Evolutionary conservation across 805 yeast genomes (phyloP).

Genomic region (Priceomyces haplophilus): DNA sequence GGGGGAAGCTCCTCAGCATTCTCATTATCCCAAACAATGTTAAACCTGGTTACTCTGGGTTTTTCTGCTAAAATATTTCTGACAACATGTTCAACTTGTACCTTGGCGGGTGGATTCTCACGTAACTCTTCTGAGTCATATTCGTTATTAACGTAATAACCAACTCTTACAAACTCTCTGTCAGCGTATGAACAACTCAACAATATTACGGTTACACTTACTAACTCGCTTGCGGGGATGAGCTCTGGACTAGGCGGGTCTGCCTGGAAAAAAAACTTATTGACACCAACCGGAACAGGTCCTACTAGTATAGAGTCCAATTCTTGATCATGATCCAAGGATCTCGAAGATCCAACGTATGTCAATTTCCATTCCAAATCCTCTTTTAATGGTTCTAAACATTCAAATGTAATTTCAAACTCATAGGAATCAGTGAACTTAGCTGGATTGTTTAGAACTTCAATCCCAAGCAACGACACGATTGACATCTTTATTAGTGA

Average conservation of each 20-base stretch:
- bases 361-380: constrained; percentile 97
- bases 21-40: constrained; percentile 91
- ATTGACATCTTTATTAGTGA: constrained; percentile 63
- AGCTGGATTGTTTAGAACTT: constrained; percentile 93
- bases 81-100: constrained; percentile 89
- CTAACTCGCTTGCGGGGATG: constrained; percentile 94
- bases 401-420: constrained; percentile 96
- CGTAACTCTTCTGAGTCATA: constrained; percentile 90
- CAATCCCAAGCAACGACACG: constrained; percentile 86
- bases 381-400: constrained; percentile 85
- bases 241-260: constrained; percentile 96
- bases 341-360: constrained; percentile 93
- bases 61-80: constrained; percentile 94
- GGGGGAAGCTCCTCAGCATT: constrained; percentile 73
- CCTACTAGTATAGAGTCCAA: constrained; percentile 96
- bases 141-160: constrained; percentile 96
- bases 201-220: constrained; percentile 90
- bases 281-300: constrained; percentile 96
- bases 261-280: constrained; percentile 87
- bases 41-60: constrained; percentile 95
- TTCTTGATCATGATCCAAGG: constrained; percentile 95
- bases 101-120: constrained; percentile 90
- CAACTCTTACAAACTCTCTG: constrained; percentile 93
- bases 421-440: constrained; percentile 90
- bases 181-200: constrained; percentile 91